phyloP scores from a whole-genome alignment of 345 rosid species.

The Syzygium oleosum region DNA sequence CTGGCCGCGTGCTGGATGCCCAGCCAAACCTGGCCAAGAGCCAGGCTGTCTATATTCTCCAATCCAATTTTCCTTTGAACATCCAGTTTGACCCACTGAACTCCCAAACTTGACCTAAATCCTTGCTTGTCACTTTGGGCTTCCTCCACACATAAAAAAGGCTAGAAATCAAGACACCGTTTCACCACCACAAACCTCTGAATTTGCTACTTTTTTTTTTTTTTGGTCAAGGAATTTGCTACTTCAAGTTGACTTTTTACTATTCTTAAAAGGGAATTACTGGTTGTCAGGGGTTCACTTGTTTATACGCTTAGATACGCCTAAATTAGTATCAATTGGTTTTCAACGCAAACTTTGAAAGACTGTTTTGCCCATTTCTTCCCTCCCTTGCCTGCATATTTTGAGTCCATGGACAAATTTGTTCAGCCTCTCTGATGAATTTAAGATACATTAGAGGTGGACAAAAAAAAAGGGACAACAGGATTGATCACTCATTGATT shows the following conservation, averaged over 20 bases:
- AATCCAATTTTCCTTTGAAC: not conserved
- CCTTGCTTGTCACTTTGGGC: not conserved
- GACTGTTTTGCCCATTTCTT: not conserved
- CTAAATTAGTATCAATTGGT: not conserved
- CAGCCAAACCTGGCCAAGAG: not conserved
- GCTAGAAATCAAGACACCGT: not conserved
- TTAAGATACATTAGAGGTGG: not conserved
- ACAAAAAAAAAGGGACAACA: not conserved
- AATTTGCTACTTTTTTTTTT: not conserved
- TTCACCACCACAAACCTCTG: not conserved
- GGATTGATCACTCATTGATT: not conserved
- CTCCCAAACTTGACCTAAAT: not conserved
- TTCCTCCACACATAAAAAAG: not conserved
- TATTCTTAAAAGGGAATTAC: not conserved
- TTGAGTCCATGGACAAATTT: not conserved
- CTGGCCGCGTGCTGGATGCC: not conserved
- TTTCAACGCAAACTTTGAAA: not conserved
- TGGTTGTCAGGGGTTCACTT: not conserved
- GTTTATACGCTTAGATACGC: not conserved
- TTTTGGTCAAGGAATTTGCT: not conserved
- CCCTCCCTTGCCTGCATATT: not conserved
- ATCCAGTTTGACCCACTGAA: not conserved
- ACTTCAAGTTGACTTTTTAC: not conserved
- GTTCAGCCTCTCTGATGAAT: not conserved
- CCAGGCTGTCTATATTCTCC: not conserved